Conservation (phyloP, 192 early-diverging fungal species). For the Gryganskiella cystojenkinii region DNA sequence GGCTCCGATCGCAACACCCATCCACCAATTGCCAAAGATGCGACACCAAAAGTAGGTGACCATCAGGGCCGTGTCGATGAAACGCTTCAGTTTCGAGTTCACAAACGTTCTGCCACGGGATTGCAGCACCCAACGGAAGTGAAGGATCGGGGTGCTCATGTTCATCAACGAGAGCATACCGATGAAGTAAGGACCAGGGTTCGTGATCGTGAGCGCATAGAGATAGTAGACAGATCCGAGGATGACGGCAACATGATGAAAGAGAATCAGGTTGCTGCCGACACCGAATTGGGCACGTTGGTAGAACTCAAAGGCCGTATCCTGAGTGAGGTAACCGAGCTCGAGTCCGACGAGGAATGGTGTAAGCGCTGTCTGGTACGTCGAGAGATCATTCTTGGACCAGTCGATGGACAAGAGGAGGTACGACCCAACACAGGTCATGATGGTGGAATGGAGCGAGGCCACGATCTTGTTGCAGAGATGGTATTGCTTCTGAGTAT, state of each 20-base stretch:
- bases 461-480: slow-evolving; percentile 54
- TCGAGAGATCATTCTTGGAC: slow-evolving; percentile 46
- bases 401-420: slow-evolving; percentile 41
- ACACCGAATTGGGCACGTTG: slow-evolving; percentile 42
- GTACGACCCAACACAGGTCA: slow-evolving; percentile 38
- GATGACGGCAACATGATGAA: slow-evolving; percentile 49
- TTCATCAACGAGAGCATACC: slow-evolving; percentile 52
- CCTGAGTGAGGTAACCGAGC: slow-evolving; percentile 47
- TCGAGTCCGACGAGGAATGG: slow-evolving; percentile 52
- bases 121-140: slow-evolving; percentile 48
- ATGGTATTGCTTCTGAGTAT: slow-evolving; percentile 47
- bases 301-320: slow-evolving; percentile 52
- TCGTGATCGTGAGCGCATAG: slow-evolving; percentile 33
- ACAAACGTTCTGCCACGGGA: slow-evolving; percentile 36
- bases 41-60: slow-evolving; percentile 54
- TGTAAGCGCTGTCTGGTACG: slow-evolving; percentile 40
- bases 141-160: slow-evolving; percentile 50
- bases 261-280: slow-evolving; percentile 53
- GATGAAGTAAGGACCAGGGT: slow-evolving; percentile 50
- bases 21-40: slow-evolving; percentile 53
- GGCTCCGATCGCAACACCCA: slow-evolving; percentile 50
- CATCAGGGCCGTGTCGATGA: slow-evolving; percentile 41
- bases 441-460: slow-evolving; percentile 51
- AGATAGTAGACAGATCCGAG: slow-evolving; percentile 49
- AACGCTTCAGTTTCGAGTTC: slow-evolving; percentile 45